Conservation (phyloP, 2,329 filamentous ascomycete species). For the Trichoderma guizhouense region DNA sequence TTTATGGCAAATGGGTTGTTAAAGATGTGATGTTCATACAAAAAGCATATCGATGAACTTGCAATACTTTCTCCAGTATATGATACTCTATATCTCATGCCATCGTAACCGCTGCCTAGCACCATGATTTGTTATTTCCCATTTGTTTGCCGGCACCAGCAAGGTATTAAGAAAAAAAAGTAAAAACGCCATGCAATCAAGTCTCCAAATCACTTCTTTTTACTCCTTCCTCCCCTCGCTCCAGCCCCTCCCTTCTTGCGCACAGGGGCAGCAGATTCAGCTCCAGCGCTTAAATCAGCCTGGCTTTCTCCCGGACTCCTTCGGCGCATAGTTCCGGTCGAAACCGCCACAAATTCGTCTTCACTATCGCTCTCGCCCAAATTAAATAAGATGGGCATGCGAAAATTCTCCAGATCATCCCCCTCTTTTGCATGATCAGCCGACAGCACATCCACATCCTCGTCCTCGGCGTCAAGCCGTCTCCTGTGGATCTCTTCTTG, state of each 20-base stretch:
- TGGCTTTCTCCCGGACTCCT: constrained; percentile 75
- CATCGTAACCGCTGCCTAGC: neutral
- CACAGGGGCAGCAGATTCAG: constrained; percentile 48
- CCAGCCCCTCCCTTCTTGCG: constrained; percentile 39
- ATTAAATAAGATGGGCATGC: constrained; percentile 90
- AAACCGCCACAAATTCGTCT: constrained; percentile 72
- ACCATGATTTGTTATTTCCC: neutral
- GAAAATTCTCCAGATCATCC: constrained; percentile 63
- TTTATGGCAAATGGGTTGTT: neutral
- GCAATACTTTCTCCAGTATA: neutral
- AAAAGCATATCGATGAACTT: neutral
- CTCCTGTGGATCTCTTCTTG: constrained; percentile 92
- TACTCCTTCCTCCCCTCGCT: constrained; percentile 42
- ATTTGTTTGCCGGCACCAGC: neutral
- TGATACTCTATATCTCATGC: neutral
- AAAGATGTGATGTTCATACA: neutral
- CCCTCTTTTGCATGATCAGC: constrained; percentile 60
- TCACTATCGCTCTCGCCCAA: constrained; percentile 93
- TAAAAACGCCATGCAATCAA: neutral
- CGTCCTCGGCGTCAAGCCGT: constrained; percentile 85
- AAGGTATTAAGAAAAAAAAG: neutral
- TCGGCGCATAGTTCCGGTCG: constrained; percentile 78
- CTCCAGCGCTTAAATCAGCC: constrained; percentile 45
- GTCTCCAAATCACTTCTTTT: constrained; percentile 4
- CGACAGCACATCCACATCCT: constrained; percentile 86